Evolutionary conservation across 768 basidiomycete species (phyloP), one percentile per base, ranked within the genome.

Genomic region (Chlorophyllum brunneum): DNA sequence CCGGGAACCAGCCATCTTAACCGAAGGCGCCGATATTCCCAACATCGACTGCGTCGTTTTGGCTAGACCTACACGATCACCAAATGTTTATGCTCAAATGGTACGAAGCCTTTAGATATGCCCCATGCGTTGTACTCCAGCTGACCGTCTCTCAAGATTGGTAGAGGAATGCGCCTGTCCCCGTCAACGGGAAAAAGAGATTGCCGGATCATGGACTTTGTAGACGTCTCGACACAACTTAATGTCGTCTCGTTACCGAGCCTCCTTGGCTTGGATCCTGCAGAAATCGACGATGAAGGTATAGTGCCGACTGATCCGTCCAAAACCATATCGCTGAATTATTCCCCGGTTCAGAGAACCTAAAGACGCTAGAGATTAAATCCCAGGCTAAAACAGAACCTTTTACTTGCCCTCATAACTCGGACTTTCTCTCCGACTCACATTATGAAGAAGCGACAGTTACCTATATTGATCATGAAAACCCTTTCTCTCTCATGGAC

Each of bases 21-120:
- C 93, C 1, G 94, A 97, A 71, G 94, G 94, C 3, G 83, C 93
- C 16, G 95, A 98, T 70, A 92, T 98, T 46, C 95, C 95, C 2
- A 91, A 90, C 54, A 88, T 97, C 49, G 95, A 98, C 61, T 97
- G 94, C 56, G 79, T 98, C 7, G 65, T 98, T 29, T 71, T 98
- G 16, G 92, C 89, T 13, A 77, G 92, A 16, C 95, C 95, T 15
- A 98, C 95, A 1, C 79, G 88, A 22, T 95, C 93, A 10, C 77
- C 83, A 29, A 98, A 95, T 63, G 67, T 95, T 9, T 92, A 94
- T 62, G 82, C 90, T 15, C 95, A 98, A 61, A 97, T 98, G 92
- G 92, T 92, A 52, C 29, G 74, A 56, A 9, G 27, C 22, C 20
- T 42, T 44, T 34, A 18, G 22, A 29, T 45, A 7, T 30, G 24